phyloP scores from a whole-genome alignment of 768 basidiomycete species.

The Nidularia sp. region DNA sequence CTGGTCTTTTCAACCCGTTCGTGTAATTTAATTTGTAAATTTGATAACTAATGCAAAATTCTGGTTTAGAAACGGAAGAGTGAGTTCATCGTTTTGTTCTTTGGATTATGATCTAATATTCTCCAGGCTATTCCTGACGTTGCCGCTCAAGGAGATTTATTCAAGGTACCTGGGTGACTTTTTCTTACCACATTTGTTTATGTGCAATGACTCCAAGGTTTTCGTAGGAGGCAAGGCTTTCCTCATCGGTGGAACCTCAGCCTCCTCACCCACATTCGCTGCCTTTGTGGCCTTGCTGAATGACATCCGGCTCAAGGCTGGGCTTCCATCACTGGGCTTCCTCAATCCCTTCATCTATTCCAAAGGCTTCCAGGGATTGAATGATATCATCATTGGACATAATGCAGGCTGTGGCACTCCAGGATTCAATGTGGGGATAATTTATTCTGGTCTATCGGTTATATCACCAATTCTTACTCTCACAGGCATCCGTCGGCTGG shows the following conservation, averaged over 20 bases:
- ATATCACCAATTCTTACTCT: background rate
- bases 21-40: background rate
- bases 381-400: conserved; percentile 53
- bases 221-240: conserved; percentile 30
- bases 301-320: conserved; percentile 45
- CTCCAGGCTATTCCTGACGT: conserved; percentile 60
- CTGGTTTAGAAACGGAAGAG: too few species aligned
- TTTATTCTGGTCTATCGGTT: background rate
- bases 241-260: conserved; percentile 57
- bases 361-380: conserved; percentile 32
- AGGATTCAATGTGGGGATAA: conserved; percentile 51
- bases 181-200: too few species aligned
- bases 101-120: too few species aligned
- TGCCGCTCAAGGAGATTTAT: conserved; percentile 37
- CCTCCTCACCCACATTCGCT: conserved; percentile 56
- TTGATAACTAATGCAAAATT: too few species aligned
- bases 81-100: too few species aligned
- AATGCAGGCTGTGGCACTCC: conserved; percentile 54
- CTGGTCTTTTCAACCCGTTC: conserved; percentile 3
- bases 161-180: background rate
- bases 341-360: conserved; percentile 60
- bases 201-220: conserved; percentile 33
- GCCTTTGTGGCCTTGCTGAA: conserved; percentile 61
- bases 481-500: conserved; percentile 11
- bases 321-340: conserved; percentile 50